Base-by-base conservation (phyloP, 1,284 basidiomycete genomes). In the Exsudoporus floridanus region DNA sequence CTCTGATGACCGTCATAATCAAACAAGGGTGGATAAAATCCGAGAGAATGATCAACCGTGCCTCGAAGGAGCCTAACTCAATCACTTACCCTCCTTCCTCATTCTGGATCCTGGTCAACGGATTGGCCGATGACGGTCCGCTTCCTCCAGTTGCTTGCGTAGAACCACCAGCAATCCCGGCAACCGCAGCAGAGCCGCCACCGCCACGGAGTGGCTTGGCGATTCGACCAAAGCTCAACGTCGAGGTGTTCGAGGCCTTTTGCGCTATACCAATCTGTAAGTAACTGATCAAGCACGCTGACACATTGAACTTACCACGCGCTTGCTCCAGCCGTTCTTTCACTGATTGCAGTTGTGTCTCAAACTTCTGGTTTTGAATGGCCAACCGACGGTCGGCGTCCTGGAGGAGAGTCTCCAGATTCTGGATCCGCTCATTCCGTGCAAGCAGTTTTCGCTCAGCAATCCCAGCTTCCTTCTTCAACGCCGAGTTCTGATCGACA, bases 391-490 rank as follows among this genome's bases (percentile, higher is more conserved):
- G 88, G 74, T 98, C 95, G 38, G 94, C 93, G 63, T 98, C 94
- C 68, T 92, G 91, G 21, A 98, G 80, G 42, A 97, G 77, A 8
- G 87, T 84, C 72, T 99, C 97, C 58, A 99, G 79, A 70, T 93
- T 94, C 74, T 92, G 89, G 74, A 99, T 99, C 62, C 97, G 89
- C 73, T 99, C 97, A 70, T 98, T 98, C 47, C 97, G 85, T 27
- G 95, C 93, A 59, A 96, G 80, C 35, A 99, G 77, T 75, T 98
- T 98, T 65, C 95, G 88, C 74, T 99, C 97, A 46, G 96, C 93
- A 59, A 97, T 91, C 23, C 93, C 94, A 33, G 95, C 90, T 73
- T 99, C 97, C 75, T 97, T 98, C 84, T 99, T 99, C 63, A 99
- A 78, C 19, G 89, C 84, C 16, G 93, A 90, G 75, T 99, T 99